Evolutionary conservation across 140 eudicot species (phyloP).

Genomic region (Senecio squalidus): DNA sequence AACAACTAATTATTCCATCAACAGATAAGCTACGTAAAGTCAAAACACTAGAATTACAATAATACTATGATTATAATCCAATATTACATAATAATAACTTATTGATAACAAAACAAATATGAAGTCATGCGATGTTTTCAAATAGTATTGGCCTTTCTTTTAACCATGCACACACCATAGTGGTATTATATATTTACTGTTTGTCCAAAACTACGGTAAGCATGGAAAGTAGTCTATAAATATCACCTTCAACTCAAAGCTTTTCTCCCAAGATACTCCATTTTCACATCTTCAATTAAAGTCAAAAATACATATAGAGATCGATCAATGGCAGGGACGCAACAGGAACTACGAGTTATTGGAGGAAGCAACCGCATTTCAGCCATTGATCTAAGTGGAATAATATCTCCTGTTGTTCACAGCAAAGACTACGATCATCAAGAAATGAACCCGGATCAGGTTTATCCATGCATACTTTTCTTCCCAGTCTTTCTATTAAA

Average conservation of each 20-base stretch:
- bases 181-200: background rate
- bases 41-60: conserved; percentile 4
- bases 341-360: conserved; percentile 20
- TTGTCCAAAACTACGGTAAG: conserved; percentile 11
- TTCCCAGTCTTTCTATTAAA: background rate
- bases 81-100: background rate
- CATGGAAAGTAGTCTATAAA: conserved; percentile 1
- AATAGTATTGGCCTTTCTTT: conserved; percentile 21
- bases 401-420: background rate
- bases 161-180: conserved; percentile 4
- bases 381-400: conserved; percentile 23
- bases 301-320: background rate
- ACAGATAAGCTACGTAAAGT: background rate
- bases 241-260: background rate
- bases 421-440: conserved; percentile 14
- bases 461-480: background rate
- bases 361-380: conserved; percentile 43
- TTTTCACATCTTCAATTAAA: background rate
- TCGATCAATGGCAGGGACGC: conserved; percentile 25
- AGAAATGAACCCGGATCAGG: conserved; percentile 26
- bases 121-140: conserved; percentile 9
- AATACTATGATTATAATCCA: background rate
- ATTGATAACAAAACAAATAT: conserved; percentile 8
- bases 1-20: no score
- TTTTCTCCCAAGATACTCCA: conserved; percentile 1